These are phyloP conservation scores for Fragaria iinumae DNA, from an alignment of 306 rosid species.

Conservation along the genomic window DNA sequence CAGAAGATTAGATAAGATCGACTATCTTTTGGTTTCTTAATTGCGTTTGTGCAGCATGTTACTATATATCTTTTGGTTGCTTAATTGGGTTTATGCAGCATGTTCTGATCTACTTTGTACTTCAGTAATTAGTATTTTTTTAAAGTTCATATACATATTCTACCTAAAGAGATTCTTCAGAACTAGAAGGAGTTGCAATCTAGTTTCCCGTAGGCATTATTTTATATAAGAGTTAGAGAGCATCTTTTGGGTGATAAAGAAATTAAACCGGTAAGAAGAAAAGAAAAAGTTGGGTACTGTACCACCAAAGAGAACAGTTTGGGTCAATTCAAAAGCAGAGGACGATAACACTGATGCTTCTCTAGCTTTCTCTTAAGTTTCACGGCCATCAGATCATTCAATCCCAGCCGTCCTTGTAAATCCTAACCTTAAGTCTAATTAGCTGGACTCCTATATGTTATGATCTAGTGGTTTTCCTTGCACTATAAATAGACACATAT, in stretches of 20 bases:
- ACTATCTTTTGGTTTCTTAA: slow-evolving; percentile 3
- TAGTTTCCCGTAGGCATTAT: slow-evolving; percentile 36
- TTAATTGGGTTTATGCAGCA: background rate
- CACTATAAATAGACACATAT: slow-evolving; percentile 38
- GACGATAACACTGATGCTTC: slow-evolving; percentile 43
- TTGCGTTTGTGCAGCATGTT: background rate
- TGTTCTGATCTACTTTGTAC: slow-evolving; percentile 1
- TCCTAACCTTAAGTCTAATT: background rate
- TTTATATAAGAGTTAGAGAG: slow-evolving; percentile 26
- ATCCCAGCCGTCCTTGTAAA: slow-evolving; percentile 50
- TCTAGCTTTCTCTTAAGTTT: slow-evolving; percentile 21
- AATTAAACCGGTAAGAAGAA: slow-evolving; percentile 4
- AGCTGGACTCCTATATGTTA: slow-evolving; percentile 10
- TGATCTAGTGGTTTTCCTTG: slow-evolving; percentile 9
- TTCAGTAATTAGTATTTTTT: background rate
- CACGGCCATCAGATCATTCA: slow-evolving; percentile 33
- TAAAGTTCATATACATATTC: background rate
- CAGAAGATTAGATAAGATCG: background rate
- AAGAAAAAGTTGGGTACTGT: slow-evolving; percentile 32
- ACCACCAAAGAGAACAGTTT: slow-evolving; percentile 8
- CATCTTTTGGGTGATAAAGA: slow-evolving; percentile 33
- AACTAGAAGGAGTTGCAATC: slow-evolving; percentile 33
- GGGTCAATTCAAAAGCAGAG: slow-evolving; percentile 49
- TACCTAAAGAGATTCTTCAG: slow-evolving; percentile 21
- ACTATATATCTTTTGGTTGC: background rate